Evolutionary conservation across 148 eudicot genomes (phyloP).

Genomic region (Limonium bicolor): DNA sequence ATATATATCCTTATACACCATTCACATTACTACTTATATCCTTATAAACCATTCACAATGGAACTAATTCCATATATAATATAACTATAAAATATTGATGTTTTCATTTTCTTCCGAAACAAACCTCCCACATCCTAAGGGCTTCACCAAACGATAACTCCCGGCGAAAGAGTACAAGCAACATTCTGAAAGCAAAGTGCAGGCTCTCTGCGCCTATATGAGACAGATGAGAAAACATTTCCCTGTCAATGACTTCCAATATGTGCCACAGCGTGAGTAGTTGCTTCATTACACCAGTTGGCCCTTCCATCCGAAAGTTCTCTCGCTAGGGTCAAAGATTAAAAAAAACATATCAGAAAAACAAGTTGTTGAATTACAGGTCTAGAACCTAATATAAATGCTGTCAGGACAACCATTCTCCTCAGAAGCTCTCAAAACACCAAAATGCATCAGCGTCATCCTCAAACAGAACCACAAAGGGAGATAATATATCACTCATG

Average conservation of each 20-base stretch:
- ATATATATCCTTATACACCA: too few species aligned
- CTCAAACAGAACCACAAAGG: constrained; percentile 91
- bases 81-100: too few species aligned
- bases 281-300: constrained; percentile 97
- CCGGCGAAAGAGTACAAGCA: constrained; percentile 88
- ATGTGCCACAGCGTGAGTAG: constrained; percentile 83
- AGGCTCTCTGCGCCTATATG: constrained; percentile 96
- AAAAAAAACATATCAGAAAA: constrained; percentile 1
- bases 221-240: constrained; percentile 78
- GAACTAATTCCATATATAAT: too few species aligned
- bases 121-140: constrained; percentile 99
- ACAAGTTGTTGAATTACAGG: constrained; percentile 1
- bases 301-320: constrained; percentile 91
- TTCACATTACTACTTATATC: too few species aligned
- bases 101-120: too few species aligned
- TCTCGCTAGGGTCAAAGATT: constrained; percentile 49
- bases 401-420: constrained; percentile 47
- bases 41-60: too few species aligned
- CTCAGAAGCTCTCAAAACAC: constrained; percentile 98
- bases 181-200: constrained; percentile 98
- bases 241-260: constrained; percentile 68
- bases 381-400: not conserved
- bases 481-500: constrained; percentile 94
- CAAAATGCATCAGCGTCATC: constrained; percentile 99
- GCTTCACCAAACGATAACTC: constrained; percentile 88